A percentile compares a stretch with the other conserved stretches of the same genome.
phyloP scores from a whole-genome alignment of 768 basidiomycete genomes.

The Leccinum subgranulosum region DNA sequence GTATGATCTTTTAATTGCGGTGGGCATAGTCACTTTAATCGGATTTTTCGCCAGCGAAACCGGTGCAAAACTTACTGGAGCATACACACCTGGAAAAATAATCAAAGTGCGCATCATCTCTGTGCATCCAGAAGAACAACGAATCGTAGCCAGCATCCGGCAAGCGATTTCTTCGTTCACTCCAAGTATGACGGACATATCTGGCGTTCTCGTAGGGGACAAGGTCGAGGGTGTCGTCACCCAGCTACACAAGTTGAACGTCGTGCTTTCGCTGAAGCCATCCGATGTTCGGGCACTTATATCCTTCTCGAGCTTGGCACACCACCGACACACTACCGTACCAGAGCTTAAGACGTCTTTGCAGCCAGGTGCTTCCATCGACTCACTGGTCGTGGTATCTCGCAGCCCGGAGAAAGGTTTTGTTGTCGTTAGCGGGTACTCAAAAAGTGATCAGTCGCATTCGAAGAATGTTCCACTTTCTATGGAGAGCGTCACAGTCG shows the following conservation, averaged over 20 bases:
- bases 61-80: constrained; percentile 50
- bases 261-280: constrained; percentile 68
- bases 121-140: constrained; percentile 53
- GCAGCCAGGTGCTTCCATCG: constrained; percentile 65
- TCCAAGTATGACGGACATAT: constrained; percentile 56
- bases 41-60: constrained; percentile 55
- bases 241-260: constrained; percentile 85
- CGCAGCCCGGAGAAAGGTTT: constrained; percentile 83
- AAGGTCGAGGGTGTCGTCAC: constrained; percentile 65
- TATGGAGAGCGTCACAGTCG: constrained; percentile 63
- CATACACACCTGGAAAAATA: constrained; percentile 78
- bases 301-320: constrained; percentile 86
- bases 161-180: constrained; percentile 61
- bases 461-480: constrained; percentile 51
- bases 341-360: constrained; percentile 62
- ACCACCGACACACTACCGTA: constrained; percentile 63
- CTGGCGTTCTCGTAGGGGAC: constrained; percentile 73
- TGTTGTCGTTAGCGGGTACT: constrained; percentile 78
- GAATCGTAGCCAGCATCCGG: constrained; percentile 82
- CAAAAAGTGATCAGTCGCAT: constrained; percentile 50
- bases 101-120: constrained; percentile 79
- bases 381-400: constrained; percentile 84
- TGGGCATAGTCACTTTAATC: background rate
- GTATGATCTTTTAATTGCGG: constrained; percentile 39
- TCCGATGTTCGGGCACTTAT: constrained; percentile 73